A percentile compares a stretch with the other conserved stretches of the same genome.
Conservation (phyloP, 371 early-diverging fungal species). For the Actinomucor elegans region DNA sequence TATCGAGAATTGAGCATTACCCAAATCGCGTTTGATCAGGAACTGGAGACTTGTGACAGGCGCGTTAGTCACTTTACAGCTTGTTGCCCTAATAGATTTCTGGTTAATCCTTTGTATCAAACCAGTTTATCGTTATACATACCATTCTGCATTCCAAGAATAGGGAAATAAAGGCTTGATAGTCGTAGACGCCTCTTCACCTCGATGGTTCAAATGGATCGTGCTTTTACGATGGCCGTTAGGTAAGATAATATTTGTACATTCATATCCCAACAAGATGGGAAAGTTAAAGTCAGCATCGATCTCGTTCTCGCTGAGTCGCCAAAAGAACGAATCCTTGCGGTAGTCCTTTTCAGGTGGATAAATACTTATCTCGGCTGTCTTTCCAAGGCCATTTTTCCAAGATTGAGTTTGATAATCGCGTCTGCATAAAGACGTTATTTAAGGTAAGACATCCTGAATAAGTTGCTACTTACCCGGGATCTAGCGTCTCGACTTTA, state of each 20-base stretch:
- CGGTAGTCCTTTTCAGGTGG: conserved; percentile 52
- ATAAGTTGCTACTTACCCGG: conserved; percentile 15
- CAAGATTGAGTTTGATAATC: conserved; percentile 49
- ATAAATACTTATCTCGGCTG: conserved; percentile 60
- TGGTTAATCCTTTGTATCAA: background rate
- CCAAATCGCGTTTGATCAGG: conserved; percentile 50
- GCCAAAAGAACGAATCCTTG: conserved; percentile 65
- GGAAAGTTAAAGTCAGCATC: conserved; percentile 62
- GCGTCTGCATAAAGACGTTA: conserved; percentile 11
- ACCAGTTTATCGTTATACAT: no score
- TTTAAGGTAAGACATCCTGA: background rate
- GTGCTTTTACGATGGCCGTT: conserved; percentile 27
- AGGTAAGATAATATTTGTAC: conserved; percentile 43
- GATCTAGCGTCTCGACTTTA: conserved; percentile 20
- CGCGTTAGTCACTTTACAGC: conserved; percentile 49
- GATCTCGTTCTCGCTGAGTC: conserved; percentile 54
- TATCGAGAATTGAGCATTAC: conserved; percentile 40
- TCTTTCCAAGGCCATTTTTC: conserved; percentile 74
- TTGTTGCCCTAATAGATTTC: conserved; percentile 34
- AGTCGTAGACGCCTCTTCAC: conserved; percentile 52
- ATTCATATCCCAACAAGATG: conserved; percentile 65
- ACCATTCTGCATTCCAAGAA: conserved; percentile 62
- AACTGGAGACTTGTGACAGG: conserved; percentile 59
- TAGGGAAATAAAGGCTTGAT: conserved; percentile 65
- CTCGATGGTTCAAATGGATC: conserved; percentile 56